These are phyloP conservation scores for Rhynchosporium graminicola DNA, from an alignment of 2,329 filamentous ascomycete species.

Conservation along the genomic window DNA sequence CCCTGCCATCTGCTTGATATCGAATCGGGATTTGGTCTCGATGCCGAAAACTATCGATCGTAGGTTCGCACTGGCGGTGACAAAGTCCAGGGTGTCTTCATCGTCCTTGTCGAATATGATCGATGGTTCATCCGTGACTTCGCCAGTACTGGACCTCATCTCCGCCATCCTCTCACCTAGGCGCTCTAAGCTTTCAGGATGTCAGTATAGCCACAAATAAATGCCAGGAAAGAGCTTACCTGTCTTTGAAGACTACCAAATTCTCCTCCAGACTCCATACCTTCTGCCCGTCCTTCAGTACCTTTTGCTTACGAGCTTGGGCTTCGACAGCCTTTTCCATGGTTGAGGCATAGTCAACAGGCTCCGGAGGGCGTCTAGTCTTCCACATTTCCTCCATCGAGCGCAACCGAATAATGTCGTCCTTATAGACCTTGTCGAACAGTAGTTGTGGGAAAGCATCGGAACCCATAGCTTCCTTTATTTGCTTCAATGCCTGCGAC, in stretches of 20 bases:
- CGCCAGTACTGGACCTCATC: constrained; percentile 52
- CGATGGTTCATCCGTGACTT: constrained; percentile 57
- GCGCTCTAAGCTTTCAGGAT: constrained; percentile 61
- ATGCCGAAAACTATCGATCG: constrained; percentile 89
- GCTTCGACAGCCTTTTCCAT: constrained; percentile 55
- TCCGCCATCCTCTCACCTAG: constrained; percentile 73
- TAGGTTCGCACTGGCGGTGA: constrained; percentile 86
- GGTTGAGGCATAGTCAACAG: constrained; percentile 68
- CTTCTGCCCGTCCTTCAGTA: constrained; percentile 68
- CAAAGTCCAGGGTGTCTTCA: constrained; percentile 91
- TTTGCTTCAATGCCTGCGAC: constrained; percentile 78
- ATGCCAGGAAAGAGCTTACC: constrained; percentile 40
- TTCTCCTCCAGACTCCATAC: constrained; percentile 85
- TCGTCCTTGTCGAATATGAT: constrained; percentile 97
- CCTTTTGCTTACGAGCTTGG: constrained; percentile 49
- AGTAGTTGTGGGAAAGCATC: constrained; percentile 75
- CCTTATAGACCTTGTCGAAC: constrained; percentile 89
- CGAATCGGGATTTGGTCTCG: constrained; percentile 84
- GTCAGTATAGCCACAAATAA: constrained; percentile 23
- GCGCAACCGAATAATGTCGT: constrained; percentile 78
- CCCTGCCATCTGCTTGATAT: constrained; percentile 98
- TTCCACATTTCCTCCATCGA: constrained; percentile 98
- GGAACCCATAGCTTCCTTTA: constrained; percentile 78
- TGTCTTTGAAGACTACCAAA: constrained; percentile 82
- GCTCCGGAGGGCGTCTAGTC: constrained; percentile 69